Percentiles rank a stretch among this genome's conserved stretches.
phyloP scores from a whole-genome alignment of 441 rosid species.

The Biscutella laevigata region DNA sequence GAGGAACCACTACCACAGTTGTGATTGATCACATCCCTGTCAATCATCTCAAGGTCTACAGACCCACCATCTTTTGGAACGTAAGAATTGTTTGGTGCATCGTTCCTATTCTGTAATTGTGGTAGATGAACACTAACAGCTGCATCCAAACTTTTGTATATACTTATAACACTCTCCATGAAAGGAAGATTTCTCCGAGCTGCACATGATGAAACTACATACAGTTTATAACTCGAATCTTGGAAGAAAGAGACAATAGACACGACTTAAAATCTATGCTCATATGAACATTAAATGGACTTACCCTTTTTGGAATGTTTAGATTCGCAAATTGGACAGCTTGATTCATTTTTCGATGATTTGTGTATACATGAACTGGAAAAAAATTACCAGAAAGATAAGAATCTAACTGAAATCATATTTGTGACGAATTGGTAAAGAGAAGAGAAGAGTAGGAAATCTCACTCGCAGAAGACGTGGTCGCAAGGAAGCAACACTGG shows the following conservation, averaged over 20 bases:
- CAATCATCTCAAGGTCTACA: slow-evolving; percentile 19
- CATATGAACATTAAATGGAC: neutral
- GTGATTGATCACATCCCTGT: slow-evolving; percentile 7
- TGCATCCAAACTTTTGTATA: slow-evolving; percentile 54
- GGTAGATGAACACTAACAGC: slow-evolving; percentile 34
- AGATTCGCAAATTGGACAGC: slow-evolving; percentile 52
- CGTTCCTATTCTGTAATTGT: slow-evolving; percentile 24
- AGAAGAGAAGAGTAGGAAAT: neutral
- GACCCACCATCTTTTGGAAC: slow-evolving; percentile 9
- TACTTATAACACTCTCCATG: slow-evolving; percentile 52
- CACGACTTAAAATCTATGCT: neutral
- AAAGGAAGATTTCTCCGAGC: slow-evolving; percentile 44
- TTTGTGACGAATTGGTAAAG: neutral
- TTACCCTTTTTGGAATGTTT: slow-evolving; percentile 35
- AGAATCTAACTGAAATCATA: neutral
- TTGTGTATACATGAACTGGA: slow-evolving; percentile 50
- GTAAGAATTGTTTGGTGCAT: neutral
- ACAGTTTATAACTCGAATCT: neutral
- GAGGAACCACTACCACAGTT: slow-evolving; percentile 11
- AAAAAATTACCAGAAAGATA: neutral
- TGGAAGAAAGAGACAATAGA: neutral
- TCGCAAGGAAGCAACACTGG: slow-evolving; percentile 74
- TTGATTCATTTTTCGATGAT: slow-evolving; percentile 26
- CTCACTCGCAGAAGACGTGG: slow-evolving; percentile 72
- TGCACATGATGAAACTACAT: slow-evolving; percentile 24